phyloP scores from a whole-genome alignment of 1,139 yeast species.

The Suhomyces maxii region DNA sequence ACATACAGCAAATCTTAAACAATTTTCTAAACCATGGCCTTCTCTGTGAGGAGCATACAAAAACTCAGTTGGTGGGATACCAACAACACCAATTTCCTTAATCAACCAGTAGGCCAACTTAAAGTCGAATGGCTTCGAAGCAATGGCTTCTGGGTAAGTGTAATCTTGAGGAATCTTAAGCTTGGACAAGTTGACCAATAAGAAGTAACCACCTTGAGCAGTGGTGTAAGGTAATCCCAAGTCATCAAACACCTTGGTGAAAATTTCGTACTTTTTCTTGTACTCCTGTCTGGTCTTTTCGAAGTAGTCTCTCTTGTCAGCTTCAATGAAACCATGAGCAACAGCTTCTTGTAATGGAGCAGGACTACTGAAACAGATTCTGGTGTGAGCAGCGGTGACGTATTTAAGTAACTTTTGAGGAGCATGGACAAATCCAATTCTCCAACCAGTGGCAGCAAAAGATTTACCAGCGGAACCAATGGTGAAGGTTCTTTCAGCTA shows the following conservation, averaged over 20 bases:
- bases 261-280: constrained; percentile 64
- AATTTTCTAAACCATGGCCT: constrained; percentile 76
- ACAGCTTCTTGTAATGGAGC: constrained; percentile 95
- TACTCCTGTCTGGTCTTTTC: constrained; percentile 67
- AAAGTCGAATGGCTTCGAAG: constrained; percentile 72
- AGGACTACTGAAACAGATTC: constrained; percentile 87
- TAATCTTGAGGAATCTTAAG: constrained; percentile 76
- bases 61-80: constrained; percentile 96
- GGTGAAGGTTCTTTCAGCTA: constrained; percentile 75
- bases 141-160: constrained; percentile 67
- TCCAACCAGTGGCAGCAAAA: constrained; percentile 98
- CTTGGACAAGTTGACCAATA: constrained; percentile 82
- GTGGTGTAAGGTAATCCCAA: constrained; percentile 82
- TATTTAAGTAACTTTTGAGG: constrained; percentile 77
- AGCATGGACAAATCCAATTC: constrained; percentile 95
- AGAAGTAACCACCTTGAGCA: constrained; percentile 92
- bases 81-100: constrained; percentile 88
- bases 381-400: constrained; percentile 86
- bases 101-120: constrained; percentile 89
- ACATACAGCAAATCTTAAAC: constrained; percentile 93
- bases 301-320: constrained; percentile 65
- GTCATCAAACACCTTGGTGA: constrained; percentile 79
- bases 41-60: constrained; percentile 58
- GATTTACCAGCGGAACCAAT: constrained; percentile 98
- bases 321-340: constrained; percentile 68